A percentile compares a stretch with the other conserved stretches of the same genome.
phyloP scores from a whole-genome alignment of 768 basidiomycete species.

The Tephrocybe sp. region DNA sequence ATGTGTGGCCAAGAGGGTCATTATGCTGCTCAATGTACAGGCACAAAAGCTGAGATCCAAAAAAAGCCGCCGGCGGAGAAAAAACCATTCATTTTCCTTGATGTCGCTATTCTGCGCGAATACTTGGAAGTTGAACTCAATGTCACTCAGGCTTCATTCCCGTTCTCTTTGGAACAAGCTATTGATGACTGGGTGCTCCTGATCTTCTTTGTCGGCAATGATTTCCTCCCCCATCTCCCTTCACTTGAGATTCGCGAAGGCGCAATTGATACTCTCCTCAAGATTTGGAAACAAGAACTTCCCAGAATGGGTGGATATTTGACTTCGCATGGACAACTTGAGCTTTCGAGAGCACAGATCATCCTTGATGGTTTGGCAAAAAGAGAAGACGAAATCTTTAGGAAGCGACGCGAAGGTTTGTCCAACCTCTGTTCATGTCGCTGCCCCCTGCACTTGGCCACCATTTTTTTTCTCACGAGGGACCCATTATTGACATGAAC shows the following conservation, averaged over 20 bases:
- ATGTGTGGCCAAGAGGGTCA: constrained; percentile 95
- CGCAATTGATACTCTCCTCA: constrained; percentile 94
- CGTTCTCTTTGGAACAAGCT: constrained; percentile 92
- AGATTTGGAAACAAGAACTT: constrained; percentile 93
- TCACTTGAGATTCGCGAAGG: constrained; percentile 99
- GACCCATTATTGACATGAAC: constrained; percentile 24
- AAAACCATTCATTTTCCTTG: constrained; percentile 99
- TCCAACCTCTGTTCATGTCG: constrained; percentile 22
- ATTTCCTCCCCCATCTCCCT: constrained; percentile 97
- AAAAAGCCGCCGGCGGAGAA: constrained; percentile 72
- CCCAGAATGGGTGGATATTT: constrained; percentile 97
- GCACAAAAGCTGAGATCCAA: constrained; percentile 63
- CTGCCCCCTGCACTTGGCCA: constrained; percentile 14
- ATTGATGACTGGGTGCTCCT: constrained; percentile 99
- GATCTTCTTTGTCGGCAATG: constrained; percentile 99
- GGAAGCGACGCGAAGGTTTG: constrained; percentile 87
- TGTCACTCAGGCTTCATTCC: constrained; percentile 71
- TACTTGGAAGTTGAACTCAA: constrained; percentile 96
- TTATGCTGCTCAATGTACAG: constrained; percentile 92
- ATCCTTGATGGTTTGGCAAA: constrained; percentile 94
- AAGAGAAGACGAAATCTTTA: constrained; percentile 95
- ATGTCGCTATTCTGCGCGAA: constrained; percentile 92
- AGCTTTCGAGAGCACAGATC: constrained; percentile 83
- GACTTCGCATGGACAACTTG: constrained; percentile 88
- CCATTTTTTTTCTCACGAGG: constrained; percentile 15